phyloP scores from a whole-genome alignment of 73 alveolate species.

The Blepharisma japonicum region DNA sequence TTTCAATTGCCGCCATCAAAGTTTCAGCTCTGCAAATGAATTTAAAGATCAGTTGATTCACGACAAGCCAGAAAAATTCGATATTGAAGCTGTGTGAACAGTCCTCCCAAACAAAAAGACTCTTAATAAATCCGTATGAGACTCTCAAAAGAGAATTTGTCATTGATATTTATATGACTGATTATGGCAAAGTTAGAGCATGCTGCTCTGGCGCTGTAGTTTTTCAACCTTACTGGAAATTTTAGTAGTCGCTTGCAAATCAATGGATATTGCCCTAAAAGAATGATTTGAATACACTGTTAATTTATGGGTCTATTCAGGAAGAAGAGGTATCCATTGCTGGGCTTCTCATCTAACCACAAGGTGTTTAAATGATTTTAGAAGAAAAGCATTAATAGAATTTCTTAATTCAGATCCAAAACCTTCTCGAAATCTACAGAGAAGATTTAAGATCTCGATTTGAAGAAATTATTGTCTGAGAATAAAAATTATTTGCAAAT shows the following conservation, averaged over 20 bases:
- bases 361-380: slow-evolving; percentile 75
- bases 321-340: slow-evolving; percentile 99
- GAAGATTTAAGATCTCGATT: too few relatives aligned
- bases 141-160: slow-evolving; percentile 86
- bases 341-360: slow-evolving; percentile 94
- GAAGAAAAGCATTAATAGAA: slow-evolving; percentile 86
- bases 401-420: slow-evolving; percentile 41
- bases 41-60: slow-evolving; percentile 61
- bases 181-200: slow-evolving; percentile 94
- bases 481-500: too few relatives aligned
- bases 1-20: slow-evolving; percentile 76
- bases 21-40: slow-evolving; percentile 68
- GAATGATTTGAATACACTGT: slow-evolving; percentile 88
- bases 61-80: slow-evolving; percentile 80
- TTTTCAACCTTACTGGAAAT: slow-evolving; percentile 94
- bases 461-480: too few relatives aligned
- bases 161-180: slow-evolving; percentile 97
- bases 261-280: slow-evolving; percentile 67
- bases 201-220: slow-evolving; percentile 95
- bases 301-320: slow-evolving; percentile 92
- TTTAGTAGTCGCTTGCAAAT: slow-evolving; percentile 82
- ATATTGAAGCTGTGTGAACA: slow-evolving; percentile 92
- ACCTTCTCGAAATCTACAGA: too few relatives aligned
- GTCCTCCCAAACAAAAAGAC: slow-evolving; percentile 56
- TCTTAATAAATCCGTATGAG: slow-evolving; percentile 31